Evolutionary conservation across 805 yeast species (phyloP), one percentile per base, ranked within the genome.

Genomic region (Vanderwaltozyma polyspora): DNA sequence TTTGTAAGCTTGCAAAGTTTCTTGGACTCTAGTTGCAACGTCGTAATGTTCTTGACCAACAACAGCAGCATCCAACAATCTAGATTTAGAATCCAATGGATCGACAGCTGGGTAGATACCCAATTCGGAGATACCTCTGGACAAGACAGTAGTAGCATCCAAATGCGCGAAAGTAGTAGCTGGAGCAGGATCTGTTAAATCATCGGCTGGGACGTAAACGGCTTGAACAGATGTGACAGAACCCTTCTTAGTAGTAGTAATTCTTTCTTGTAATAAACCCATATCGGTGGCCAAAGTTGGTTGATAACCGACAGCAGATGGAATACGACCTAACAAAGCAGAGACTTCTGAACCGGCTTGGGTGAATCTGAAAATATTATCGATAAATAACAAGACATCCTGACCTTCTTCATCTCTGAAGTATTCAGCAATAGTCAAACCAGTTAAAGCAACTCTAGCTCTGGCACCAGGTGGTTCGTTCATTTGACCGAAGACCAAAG

Each of bases 61-160:
- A 62, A 91, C 91, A 48, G 95, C 60, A 60, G 79, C 95, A 67
- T 91, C 98, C 65, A 91, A 80, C 66, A 91, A 81, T 79, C 98
- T 86, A 44, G 97, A 91, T 72, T 82, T 89, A 63, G 98, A 91
- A 74, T 89, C 98, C 68, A 91, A 82, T 63, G 98, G 98, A 73
- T 91, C 98, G 76, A 91, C 98, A 64, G 98, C 98, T 66, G 98
- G 98, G 86, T 91, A 91, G 68, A 91, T 91, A 87, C 97, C 97
- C 70, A 91, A 78, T 76, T 91, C 98, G 44, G 98, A 91, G 64
- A 91, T 91, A 78, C 95, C 87, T 79, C 98, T 86, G 58, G 97
- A 87, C 77, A 91, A 83, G 69, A 91, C 98, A 62, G 98, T 89
- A 66, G 98, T 89, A 64, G 98, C 98, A 67, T 89, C 98, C 79